Evolutionary conservation across 495 filamentous ascomycete species (phyloP).

Genomic region (Talaromyces borbonicus): DNA sequence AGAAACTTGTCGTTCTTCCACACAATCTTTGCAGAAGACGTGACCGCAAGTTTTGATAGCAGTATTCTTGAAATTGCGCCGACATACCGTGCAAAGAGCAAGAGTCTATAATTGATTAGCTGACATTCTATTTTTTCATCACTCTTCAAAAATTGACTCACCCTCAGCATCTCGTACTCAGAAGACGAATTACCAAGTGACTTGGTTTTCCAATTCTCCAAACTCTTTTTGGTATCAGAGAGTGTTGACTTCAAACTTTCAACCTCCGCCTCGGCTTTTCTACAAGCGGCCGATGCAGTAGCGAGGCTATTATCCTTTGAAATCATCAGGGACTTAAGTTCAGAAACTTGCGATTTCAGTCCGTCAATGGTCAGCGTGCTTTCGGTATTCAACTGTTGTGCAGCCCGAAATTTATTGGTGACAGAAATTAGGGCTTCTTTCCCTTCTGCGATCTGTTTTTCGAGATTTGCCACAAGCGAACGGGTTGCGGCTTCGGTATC

Average conservation of each 20-base stretch:
- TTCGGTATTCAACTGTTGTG: constrained; percentile 63
- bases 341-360: constrained; percentile 63
- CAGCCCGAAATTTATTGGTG: constrained; percentile 54
- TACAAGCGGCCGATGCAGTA: constrained; percentile 46
- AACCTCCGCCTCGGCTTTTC: constrained; percentile 63
- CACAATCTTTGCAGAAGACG: constrained; percentile 83
- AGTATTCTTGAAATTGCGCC: constrained; percentile 85
- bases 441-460: constrained; percentile 78
- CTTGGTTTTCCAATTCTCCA: constrained; percentile 75
- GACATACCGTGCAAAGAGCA: constrained; percentile 83
- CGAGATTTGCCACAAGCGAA: constrained; percentile 65
- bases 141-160: constrained; percentile 35
- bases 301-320: constrained; percentile 57
- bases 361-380: constrained; percentile 56
- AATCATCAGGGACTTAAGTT: constrained; percentile 60
- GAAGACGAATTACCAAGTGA: constrained; percentile 66
- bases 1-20: constrained; percentile 75
- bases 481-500: constrained; percentile 59
- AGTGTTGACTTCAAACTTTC: constrained; percentile 64
- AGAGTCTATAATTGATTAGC: constrained; percentile 55
- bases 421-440: constrained; percentile 62
- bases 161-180: constrained; percentile 74
- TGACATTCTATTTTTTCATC: background rate
- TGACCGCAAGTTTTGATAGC: constrained; percentile 91
- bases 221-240: constrained; percentile 62